Evolutionary conservation across 345 rosid species (phyloP), one percentile per base, ranked within the genome.

Genomic region (Citrus unshiu): DNA sequence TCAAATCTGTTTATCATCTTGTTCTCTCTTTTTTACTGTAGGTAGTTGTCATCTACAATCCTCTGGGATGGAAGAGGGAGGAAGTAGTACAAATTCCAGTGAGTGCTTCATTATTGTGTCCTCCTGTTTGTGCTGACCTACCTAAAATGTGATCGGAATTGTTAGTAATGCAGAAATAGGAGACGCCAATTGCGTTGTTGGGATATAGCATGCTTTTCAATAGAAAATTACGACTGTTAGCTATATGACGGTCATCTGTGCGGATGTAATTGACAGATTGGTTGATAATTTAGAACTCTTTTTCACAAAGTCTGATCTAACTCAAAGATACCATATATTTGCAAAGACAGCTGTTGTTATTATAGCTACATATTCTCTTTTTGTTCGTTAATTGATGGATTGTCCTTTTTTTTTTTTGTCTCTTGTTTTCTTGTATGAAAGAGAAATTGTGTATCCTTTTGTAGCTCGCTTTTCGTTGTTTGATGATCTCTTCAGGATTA

Each of bases 21-120:
- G 56, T 73, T 30, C 27, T 77, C 30, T 64, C 37, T 69, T 79
- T 78, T 83, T 59, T 49, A 58, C 74, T 79, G 69, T 76, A 95
- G 98, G 91, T 91, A 35, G 89, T 95, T 59, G 88, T 95, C 57
- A 77, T 85, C 64, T 95, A 95, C 87, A 95, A 95, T 88, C 87
- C 98, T 78, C 82, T 95, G 22, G 98, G 98, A 81, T 92, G 97
- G 98, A 81, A 82, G 74, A 89, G 98, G 81, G 92, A 93, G 72
- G 97, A 95, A 85, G 86, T 93, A 73, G 85, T 95, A 64, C 87
- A 89, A 68, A 84, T 95, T 79, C 98, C 95, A 46, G 98, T 95
- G 82, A 85, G 93, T 85, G 57, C 62, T 78, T 68, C 61, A 59
- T 27, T 74, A 57, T 75, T 60, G 51, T 40, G 30, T 19, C 43